phyloP scores from a whole-genome alignment of 129 eudicot species.

The Centella asiatica region DNA sequence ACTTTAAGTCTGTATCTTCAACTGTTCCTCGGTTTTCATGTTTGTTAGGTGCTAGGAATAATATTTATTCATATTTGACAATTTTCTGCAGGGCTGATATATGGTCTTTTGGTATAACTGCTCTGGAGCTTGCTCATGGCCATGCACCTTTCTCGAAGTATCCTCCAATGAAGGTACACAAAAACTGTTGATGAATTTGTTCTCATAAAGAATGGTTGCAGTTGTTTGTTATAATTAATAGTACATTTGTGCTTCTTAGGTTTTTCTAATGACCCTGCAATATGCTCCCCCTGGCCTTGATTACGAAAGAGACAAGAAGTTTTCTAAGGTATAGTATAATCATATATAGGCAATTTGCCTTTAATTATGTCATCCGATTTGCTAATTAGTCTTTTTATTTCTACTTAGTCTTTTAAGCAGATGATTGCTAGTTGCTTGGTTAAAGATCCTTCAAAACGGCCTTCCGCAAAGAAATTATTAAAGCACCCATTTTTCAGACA shows the following conservation, averaged over 20 bases:
- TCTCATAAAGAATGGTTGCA: background rate
- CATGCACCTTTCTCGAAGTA: slow-evolving; percentile 96
- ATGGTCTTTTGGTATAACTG: slow-evolving; percentile 97
- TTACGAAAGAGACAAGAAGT: slow-evolving; percentile 85
- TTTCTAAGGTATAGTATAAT: slow-evolving; percentile 65
- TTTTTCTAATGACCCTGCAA: slow-evolving; percentile 90
- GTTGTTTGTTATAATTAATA: background rate
- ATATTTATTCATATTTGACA: background rate
- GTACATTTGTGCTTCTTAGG: slow-evolving; percentile 30
- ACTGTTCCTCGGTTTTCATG: background rate
- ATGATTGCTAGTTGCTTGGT: slow-evolving; percentile 47
- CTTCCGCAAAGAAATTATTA: slow-evolving; percentile 73
- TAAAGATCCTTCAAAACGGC: slow-evolving; percentile 68
- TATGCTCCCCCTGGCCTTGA: slow-evolving; percentile 99
- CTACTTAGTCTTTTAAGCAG: slow-evolving; percentile 36
- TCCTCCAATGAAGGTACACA: slow-evolving; percentile 93
- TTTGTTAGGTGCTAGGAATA: background rate
- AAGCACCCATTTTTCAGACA: slow-evolving; percentile 80
- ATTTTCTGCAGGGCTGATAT: slow-evolving; percentile 76
- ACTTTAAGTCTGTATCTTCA: slow-evolving; percentile 50
- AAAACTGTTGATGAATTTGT: background rate
- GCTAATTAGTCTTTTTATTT: slow-evolving; percentile 19
- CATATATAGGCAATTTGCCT: background rate
- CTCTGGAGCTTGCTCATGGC: slow-evolving; percentile 98
- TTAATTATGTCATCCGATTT: background rate